These are phyloP conservation scores for Zasmidium angulare DNA, from an alignment of 2,329 filamentous ascomycete species.

Conservation along the genomic window DNA sequence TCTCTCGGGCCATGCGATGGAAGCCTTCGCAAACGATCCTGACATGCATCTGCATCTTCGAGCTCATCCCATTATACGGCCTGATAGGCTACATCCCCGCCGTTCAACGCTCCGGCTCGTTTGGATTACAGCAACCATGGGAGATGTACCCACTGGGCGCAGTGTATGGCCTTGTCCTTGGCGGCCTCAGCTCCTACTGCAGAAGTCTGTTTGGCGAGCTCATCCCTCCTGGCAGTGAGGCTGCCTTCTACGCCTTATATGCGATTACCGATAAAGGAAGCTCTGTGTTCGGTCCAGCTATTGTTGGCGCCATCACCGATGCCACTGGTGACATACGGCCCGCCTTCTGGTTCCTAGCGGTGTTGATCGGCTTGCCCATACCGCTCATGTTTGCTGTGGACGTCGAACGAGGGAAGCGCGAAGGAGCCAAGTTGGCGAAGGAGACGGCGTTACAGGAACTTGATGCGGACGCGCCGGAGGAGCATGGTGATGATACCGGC, in stretches of 20 bases:
- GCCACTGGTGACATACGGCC: constrained; percentile 52
- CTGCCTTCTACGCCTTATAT: constrained; percentile 94
- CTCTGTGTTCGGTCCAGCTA: constrained; percentile 87
- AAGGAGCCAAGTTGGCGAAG: constrained; percentile 42
- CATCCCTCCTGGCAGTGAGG: constrained; percentile 90
- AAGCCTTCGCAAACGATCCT: constrained; percentile 85
- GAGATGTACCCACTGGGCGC: constrained; percentile 94
- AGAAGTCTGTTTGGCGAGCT: constrained; percentile 89
- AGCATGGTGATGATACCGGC: background rate
- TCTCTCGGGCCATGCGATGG: constrained; percentile 69
- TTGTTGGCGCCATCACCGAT: constrained; percentile 92
- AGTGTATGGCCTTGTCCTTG: constrained; percentile 89
- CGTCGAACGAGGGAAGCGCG: constrained; percentile 60
- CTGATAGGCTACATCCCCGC: constrained; percentile 83
- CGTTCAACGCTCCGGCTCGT: constrained; percentile 69
- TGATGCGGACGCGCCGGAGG: background rate
- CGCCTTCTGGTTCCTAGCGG: constrained; percentile 88
- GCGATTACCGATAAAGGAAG: constrained; percentile 97
- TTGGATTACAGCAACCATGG: constrained; percentile 90
- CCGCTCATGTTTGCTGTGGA: constrained; percentile 83
- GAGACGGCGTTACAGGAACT: constrained; percentile 27
- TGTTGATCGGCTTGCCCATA: constrained; percentile 79
- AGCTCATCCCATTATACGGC: constrained; percentile 89
- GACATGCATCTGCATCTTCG: constrained; percentile 86
- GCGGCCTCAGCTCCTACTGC: constrained; percentile 90